phyloP scores from a whole-genome alignment of 345 rosid genomes.

The Populus euphratica region DNA sequence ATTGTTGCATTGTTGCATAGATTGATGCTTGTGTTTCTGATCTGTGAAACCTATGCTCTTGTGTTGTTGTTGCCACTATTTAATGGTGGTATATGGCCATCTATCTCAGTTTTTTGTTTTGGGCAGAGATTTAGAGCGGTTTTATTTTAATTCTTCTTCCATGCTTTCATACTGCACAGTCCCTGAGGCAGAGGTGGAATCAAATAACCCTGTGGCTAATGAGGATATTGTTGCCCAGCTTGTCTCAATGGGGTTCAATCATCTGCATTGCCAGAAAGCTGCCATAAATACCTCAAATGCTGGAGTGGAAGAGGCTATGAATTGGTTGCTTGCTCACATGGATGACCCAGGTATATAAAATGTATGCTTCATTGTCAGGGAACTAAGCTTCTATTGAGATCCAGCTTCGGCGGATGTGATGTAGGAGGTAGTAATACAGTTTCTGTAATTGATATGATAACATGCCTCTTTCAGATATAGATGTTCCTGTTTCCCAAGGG shows the following conservation, averaged over 20 bases:
- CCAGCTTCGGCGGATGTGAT: neutral
- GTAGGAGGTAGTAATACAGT: neutral
- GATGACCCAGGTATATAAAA: conserved; percentile 71
- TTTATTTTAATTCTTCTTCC: neutral
- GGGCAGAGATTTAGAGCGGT: neutral
- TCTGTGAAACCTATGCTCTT: neutral
- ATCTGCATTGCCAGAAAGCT: conserved; percentile 91
- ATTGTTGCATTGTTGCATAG: neutral
- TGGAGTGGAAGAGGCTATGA: conserved; percentile 97
- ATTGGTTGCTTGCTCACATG: conserved; percentile 91
- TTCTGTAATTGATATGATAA: neutral
- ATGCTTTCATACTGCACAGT: conserved; percentile 32
- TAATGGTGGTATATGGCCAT: neutral
- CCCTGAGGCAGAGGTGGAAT: conserved; percentile 48
- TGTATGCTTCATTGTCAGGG: neutral
- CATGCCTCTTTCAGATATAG: conserved; percentile 52
- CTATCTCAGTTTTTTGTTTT: neutral
- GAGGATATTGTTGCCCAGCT: conserved; percentile 88
- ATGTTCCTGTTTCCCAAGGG: conserved; percentile 56
- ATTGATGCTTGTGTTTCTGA: neutral
- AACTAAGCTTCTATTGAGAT: neutral
- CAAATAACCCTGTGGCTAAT: conserved; percentile 56
- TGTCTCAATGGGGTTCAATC: conserved; percentile 85
- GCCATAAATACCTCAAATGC: conserved; percentile 74
- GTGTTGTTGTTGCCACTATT: neutral